Evolutionary conservation across 2,329 filamentous ascomycete species (phyloP).

Genomic region (Pseudogymnoascus sp.): DNA sequence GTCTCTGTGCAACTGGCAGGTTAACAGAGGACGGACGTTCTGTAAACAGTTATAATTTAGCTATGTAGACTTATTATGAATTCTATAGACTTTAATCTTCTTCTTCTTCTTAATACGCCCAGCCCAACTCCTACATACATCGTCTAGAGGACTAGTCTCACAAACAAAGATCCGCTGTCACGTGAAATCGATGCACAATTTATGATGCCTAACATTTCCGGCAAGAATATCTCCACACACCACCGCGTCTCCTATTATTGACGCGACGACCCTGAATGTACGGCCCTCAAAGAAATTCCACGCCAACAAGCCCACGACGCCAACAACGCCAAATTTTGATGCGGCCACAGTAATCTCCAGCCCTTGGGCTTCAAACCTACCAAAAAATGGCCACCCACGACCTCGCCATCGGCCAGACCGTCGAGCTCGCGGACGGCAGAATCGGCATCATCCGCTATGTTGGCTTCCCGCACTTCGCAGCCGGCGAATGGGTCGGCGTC

Average conservation of each 20-base stretch:
- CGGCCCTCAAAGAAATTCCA: neutral
- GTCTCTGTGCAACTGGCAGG: conserved; percentile 75
- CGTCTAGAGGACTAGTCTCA: neutral
- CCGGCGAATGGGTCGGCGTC: conserved; percentile 81
- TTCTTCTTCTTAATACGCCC: neutral
- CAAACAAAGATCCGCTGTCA: neutral
- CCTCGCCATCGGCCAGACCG: conserved; percentile 8
- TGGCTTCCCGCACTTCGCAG: conserved; percentile 70
- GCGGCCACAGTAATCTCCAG: neutral
- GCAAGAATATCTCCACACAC: neutral
- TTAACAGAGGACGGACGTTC: conserved; percentile 68
- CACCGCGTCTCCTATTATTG: conserved; percentile 8
- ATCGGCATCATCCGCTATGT: conserved; percentile 72
- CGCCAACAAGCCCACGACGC: neutral
- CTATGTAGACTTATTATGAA: neutral
- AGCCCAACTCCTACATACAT: neutral
- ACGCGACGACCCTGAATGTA: neutral
- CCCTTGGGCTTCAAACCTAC: conserved; percentile 1
- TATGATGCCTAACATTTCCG: neutral
- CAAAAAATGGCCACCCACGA: neutral
- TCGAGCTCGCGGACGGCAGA: conserved; percentile 72
- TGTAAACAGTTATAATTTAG: conserved; percentile 37
- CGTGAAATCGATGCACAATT: neutral
- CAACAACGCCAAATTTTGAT: neutral
- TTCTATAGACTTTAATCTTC: neutral